Evolutionary conservation across 2,329 filamentous ascomycete genomes (phyloP).

Genomic region (Diaporthe vexans): DNA sequence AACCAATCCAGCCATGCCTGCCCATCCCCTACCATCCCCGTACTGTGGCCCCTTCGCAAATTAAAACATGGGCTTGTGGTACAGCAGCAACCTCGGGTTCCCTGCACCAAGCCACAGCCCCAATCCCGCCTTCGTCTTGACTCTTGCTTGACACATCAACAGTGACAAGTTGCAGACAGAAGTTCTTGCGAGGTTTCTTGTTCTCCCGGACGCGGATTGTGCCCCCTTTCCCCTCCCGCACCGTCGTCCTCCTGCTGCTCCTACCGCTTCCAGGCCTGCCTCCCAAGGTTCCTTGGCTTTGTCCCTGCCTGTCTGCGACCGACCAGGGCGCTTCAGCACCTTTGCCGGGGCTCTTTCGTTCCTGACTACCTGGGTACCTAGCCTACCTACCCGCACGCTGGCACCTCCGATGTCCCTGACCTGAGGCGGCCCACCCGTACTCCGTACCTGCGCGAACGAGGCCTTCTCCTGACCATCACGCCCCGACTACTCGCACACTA

Average conservation of each 20-base stretch:
- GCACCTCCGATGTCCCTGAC: slow-evolving; percentile 9
- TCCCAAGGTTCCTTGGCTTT: not conserved
- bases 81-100: slow-evolving; percentile 8
- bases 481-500: not conserved
- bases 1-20: not conserved
- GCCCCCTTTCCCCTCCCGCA: not conserved
- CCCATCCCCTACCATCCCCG: not conserved
- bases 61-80: slow-evolving; percentile 15
- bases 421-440: not conserved
- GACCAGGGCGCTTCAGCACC: slow-evolving; percentile 21
- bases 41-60: slow-evolving; percentile 26
- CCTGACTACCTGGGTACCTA: not conserved
- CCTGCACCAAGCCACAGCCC: slow-evolving; percentile 32
- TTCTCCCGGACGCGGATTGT: not conserved
- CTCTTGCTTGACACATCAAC: slow-evolving; percentile 24
- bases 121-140: slow-evolving; percentile 29
- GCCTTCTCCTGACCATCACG: slow-evolving; percentile 13
- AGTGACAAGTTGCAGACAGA: slow-evolving; percentile 23
- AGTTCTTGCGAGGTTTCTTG: not conserved
- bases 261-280: slow-evolving; percentile 1
- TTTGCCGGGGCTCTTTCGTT: slow-evolving; percentile 23
- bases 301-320: slow-evolving; percentile 6
- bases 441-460: not conserved
- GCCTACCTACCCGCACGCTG: not conserved
- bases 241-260: not conserved